phyloP scores from a whole-genome alignment of 257 asterid genomes.

The Nicotiana attenuata region DNA sequence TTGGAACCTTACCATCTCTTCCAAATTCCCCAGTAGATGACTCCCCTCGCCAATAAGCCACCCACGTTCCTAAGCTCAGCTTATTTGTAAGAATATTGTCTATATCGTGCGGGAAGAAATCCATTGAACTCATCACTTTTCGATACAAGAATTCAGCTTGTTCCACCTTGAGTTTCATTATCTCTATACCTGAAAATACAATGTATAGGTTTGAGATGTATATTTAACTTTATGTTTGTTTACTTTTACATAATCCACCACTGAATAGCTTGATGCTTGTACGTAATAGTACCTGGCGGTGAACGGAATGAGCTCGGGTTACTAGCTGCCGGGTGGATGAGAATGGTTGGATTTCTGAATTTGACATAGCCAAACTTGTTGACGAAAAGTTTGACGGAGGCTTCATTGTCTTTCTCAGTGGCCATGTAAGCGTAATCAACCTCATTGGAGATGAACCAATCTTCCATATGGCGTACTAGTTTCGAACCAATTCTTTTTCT shows the following conservation, averaged over 20 bases:
- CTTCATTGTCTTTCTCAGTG: slow-evolving; percentile 32
- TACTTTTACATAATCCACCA: no score
- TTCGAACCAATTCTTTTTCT: slow-evolving; percentile 29
- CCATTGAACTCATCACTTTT: slow-evolving; percentile 27
- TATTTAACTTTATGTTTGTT: no score
- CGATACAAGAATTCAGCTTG: slow-evolving; percentile 32
- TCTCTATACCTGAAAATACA: slow-evolving; percentile 3
- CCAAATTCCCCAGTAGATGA: slow-evolving; percentile 4
- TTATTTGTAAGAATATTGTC: slow-evolving; percentile 22
- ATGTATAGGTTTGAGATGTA: no score
- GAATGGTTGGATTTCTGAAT: slow-evolving; percentile 30
- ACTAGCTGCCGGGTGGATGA: slow-evolving; percentile 24
- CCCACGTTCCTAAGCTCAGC: slow-evolving; percentile 44
- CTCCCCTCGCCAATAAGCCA: slow-evolving; percentile 18
- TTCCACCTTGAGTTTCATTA: slow-evolving; percentile 19
- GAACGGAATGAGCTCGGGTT: background rate
- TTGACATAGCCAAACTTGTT: slow-evolving; percentile 23
- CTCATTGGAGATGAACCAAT: slow-evolving; percentile 28
- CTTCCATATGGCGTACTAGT: slow-evolving; percentile 25
- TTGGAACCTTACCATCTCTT: slow-evolving; percentile 15
- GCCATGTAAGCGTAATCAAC: slow-evolving; percentile 41
- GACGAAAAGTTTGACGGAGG: slow-evolving; percentile 25
- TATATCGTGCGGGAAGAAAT: slow-evolving; percentile 35
- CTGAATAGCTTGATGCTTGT: no score
- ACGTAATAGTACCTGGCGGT: no score